These are phyloP conservation scores for Alternaria incomplexa DNA, from an alignment of 2,329 filamentous ascomycete species.

Conservation along the genomic window DNA sequence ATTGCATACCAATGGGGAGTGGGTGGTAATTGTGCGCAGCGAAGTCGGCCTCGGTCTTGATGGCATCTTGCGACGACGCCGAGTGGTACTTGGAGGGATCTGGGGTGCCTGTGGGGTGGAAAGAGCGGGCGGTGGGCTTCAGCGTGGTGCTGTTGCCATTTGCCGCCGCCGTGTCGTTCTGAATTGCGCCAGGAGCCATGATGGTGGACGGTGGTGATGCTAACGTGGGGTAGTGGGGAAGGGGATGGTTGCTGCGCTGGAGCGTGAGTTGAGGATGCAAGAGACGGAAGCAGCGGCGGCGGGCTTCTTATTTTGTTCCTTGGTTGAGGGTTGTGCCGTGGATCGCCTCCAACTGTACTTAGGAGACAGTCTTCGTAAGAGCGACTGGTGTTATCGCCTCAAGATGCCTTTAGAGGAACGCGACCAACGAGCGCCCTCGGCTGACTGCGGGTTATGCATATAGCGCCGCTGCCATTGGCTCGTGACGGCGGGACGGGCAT, in stretches of 20 bases:
- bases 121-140: conserved; percentile 47
- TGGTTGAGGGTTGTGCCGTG: conserved; percentile 28
- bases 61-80: conserved; percentile 78
- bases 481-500: conserved; percentile 2
- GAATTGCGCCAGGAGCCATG: conserved; percentile 46
- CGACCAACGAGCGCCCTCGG: conserved; percentile 24
- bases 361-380: conserved; percentile 21
- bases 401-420: conserved; percentile 25
- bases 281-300: conserved; percentile 3
- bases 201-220: conserved; percentile 16
- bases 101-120: conserved; percentile 46
- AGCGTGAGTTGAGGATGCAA: conserved; percentile 5
- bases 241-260: conserved; percentile 4
- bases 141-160: conserved; percentile 36
- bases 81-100: conserved; percentile 68
- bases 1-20: conserved; percentile 72
- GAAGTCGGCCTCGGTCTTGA: conserved; percentile 78
- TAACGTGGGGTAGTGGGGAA: conserved; percentile 24
- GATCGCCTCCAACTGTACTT: conserved; percentile 33
- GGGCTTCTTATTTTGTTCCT: conserved; percentile 28
- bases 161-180: conserved; percentile 28
- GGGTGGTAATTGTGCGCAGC: conserved; percentile 99
- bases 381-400: conserved; percentile 16
- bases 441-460: conserved; percentile 27
- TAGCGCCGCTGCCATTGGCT: conserved; percentile 30